Conservation (phyloP, 257 asterid genomes). For the Penstemon eatonii region DNA sequence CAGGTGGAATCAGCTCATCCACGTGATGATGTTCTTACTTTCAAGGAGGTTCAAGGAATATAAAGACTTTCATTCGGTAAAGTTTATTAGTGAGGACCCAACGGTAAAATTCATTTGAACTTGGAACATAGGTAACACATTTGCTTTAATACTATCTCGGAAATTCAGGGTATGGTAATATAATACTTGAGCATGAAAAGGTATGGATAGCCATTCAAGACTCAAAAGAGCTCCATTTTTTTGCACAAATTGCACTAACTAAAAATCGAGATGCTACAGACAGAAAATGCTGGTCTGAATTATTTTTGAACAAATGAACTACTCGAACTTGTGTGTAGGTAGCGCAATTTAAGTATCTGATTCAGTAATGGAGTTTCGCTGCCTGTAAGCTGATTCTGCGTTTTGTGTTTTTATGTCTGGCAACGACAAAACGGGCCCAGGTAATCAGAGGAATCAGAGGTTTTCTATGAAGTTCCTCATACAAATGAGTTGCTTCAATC, state of each 20-base stretch:
- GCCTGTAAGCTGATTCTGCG: not conserved
- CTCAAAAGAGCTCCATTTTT: not conserved
- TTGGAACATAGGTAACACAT: constrained; percentile 12
- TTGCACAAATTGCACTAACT: not conserved
- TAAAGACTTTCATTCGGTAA: constrained; percentile 12
- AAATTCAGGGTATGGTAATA: not conserved
- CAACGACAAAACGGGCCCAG: not conserved
- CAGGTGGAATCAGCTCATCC: constrained; percentile 85
- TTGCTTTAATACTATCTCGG: constrained; percentile 7
- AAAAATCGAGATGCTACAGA: not conserved
- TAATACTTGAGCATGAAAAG: constrained; percentile 10
- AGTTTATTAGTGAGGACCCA: not conserved
- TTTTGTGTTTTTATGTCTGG: not conserved
- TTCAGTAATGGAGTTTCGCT: not conserved
- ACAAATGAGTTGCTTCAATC: constrained; percentile 11
- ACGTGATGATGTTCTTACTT: constrained; percentile 71
- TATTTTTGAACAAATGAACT: not conserved
- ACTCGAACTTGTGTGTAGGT: constrained; percentile 1
- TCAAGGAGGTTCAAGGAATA: constrained; percentile 54
- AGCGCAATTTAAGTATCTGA: constrained; percentile 7
- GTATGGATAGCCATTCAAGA: not conserved
- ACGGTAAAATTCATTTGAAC: not conserved
- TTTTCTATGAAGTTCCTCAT: not conserved
- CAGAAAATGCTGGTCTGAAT: not conserved
- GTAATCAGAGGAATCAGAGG: not conserved